Percentiles rank a stretch among this genome's conserved stretches.
Conservation (phyloP, 768 basidiomycete genomes). For the Lentinula lateritia region DNA sequence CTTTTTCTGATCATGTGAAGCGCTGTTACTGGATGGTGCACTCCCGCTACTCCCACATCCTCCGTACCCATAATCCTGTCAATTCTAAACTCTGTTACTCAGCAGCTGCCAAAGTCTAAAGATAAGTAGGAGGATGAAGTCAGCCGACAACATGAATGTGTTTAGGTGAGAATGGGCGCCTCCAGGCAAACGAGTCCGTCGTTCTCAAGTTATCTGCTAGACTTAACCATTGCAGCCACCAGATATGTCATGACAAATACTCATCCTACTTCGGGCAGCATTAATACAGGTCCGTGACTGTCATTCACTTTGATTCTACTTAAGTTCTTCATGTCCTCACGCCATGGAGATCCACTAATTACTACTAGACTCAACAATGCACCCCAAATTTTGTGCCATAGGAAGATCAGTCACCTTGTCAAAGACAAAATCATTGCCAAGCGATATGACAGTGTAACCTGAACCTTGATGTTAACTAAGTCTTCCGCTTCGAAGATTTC, state of each 20-base stretch:
- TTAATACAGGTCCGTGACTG: too few species aligned
- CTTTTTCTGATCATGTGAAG: neutral
- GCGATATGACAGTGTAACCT: neutral
- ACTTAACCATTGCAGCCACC: too few species aligned
- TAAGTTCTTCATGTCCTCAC: too few species aligned
- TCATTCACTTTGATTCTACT: too few species aligned
- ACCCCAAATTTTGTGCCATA: neutral
- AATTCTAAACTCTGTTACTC: neutral
- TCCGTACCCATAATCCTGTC: neutral
- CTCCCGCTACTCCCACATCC: neutral
- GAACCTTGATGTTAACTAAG: neutral
- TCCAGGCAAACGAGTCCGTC: too few species aligned
- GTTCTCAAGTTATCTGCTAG: too few species aligned
- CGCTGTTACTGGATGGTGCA: neutral
- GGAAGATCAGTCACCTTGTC: neutral
- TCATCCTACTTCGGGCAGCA: too few species aligned
- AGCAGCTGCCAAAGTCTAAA: neutral
- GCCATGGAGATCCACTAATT: too few species aligned
- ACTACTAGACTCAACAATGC: neutral
- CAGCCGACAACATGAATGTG: neutral
- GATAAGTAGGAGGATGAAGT: neutral
- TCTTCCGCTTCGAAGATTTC: neutral
- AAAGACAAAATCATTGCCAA: neutral
- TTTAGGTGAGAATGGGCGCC: neutral
- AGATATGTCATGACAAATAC: too few species aligned